These are phyloP conservation scores for Ceratobasidium theobromae DNA, from an alignment of 1,284 basidiomycete genomes.

Conservation along the genomic window DNA sequence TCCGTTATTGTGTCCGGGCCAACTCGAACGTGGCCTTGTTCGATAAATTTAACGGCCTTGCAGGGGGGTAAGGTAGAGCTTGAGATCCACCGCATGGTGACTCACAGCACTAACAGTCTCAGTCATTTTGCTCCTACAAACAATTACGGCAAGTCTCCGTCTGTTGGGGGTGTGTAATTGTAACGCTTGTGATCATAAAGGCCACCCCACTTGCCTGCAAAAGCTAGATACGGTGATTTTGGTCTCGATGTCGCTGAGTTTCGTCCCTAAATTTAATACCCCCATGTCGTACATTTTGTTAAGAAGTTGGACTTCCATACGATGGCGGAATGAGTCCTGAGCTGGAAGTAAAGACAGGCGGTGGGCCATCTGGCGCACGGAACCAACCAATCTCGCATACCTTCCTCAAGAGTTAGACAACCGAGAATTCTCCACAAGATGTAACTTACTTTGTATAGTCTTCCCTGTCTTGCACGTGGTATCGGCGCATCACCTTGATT, in stretches of 20 bases:
- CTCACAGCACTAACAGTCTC: slow-evolving; percentile 92
- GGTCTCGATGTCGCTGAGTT: slow-evolving; percentile 90
- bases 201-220: slow-evolving; percentile 56
- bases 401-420: slow-evolving; percentile 45
- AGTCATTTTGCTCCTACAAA: slow-evolving; percentile 92
- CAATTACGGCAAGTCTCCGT: slow-evolving; percentile 86
- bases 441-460: slow-evolving; percentile 86
- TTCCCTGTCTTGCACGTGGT: slow-evolving; percentile 92
- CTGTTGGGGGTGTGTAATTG: background rate
- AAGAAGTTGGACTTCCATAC: slow-evolving; percentile 85
- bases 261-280: slow-evolving; percentile 77
- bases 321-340: slow-evolving; percentile 83
- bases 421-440: background rate
- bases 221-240: slow-evolving; percentile 95
- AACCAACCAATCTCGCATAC: slow-evolving; percentile 95
- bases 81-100: slow-evolving; percentile 38
- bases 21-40: slow-evolving; percentile 97
- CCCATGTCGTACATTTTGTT: slow-evolving; percentile 98
- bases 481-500: slow-evolving; percentile 92
- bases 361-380: slow-evolving; percentile 83
- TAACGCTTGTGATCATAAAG: background rate
- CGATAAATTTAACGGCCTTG: slow-evolving; percentile 96
- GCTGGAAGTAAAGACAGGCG: slow-evolving; percentile 85
- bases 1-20: slow-evolving; percentile 96
- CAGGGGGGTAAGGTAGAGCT: background rate